Base-by-base conservation (phyloP, 2,329 filamentous ascomycete species). In the Tolypocladium capitatum region DNA sequence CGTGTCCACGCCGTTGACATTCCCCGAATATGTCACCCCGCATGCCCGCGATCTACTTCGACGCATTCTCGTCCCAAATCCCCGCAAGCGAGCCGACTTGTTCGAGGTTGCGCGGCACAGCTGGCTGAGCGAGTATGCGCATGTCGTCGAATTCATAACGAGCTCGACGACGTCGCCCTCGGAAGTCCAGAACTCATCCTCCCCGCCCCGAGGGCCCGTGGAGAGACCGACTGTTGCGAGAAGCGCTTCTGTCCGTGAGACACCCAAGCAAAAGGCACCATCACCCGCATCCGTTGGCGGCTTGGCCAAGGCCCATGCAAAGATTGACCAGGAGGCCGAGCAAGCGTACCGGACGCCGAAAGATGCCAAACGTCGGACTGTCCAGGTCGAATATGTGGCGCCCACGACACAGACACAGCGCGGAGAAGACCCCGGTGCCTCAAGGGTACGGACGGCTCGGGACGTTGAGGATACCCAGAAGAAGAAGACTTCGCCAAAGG, bases 31-130 rank as follows among this genome's bases (percentile, higher is more conserved):
- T 63, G 92, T 98, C 56, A 95, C 92, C 8, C 92, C 92, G 8
- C 92, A 98, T 65, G 91, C 92, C 21, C 80, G 92, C 58, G 92
- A 98, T 65, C 76, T 98, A 1, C 73, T 98, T 43, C 83, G 92
- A 51, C 82, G 92, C 46, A 98, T 98, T 51, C 76, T 98, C 40
- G 92, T 98, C 0, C 91, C 92, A 6, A 92, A 97, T 63, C 92
- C 92, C 46, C 79, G 92, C 54, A 94, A 94, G 68, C 82, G 92
- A 61, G 92, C 92, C 45, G 92, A 98, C 63, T 70, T 98, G 42
- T 98, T 98, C 59, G 92, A 98, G 64, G 92, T 98, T 40, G 92
- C 92, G 43, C 81, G 92, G 46, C 92, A 98, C 68, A 98, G 92
- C 69, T 98, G 92, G 92, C 70, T 98, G 55, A 94, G 86, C 68